Conservation (phyloP, 345 rosid species). For the Eucalyptus leucophloia region DNA sequence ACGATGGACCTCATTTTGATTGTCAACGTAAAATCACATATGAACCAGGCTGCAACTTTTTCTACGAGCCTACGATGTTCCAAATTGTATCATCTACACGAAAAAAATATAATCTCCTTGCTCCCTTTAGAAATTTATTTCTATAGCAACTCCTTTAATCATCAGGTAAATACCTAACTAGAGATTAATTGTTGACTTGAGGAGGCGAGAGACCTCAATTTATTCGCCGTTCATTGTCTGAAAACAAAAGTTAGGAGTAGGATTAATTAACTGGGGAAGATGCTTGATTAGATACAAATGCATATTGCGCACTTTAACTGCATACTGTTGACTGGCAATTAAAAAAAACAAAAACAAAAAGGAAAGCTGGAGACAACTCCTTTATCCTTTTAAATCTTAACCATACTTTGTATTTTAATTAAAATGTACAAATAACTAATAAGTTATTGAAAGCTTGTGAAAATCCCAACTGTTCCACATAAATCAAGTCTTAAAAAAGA, state of each 20-base stretch:
- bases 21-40: background rate
- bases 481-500: background rate
- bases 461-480: background rate
- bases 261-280: background rate
- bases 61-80: background rate
- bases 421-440: background rate
- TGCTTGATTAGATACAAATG: background rate
- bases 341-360: background rate
- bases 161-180: background rate
- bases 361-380: background rate
- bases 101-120: background rate
- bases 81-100: background rate
- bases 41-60: background rate
- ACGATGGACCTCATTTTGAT: background rate
- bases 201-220: background rate
- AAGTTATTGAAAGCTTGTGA: background rate
- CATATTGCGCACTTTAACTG: background rate
- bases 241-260: background rate
- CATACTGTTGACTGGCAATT: background rate
- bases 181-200: background rate
- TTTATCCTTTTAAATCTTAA: background rate
- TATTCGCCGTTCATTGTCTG: background rate
- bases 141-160: background rate
- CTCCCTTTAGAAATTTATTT: background rate
- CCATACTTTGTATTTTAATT: background rate